A percentile compares a stretch with the other conserved stretches of the same genome.
Evolutionary conservation across 371 early-diverging fungal species (phyloP).

Genomic region (Coemansia sp.): DNA sequence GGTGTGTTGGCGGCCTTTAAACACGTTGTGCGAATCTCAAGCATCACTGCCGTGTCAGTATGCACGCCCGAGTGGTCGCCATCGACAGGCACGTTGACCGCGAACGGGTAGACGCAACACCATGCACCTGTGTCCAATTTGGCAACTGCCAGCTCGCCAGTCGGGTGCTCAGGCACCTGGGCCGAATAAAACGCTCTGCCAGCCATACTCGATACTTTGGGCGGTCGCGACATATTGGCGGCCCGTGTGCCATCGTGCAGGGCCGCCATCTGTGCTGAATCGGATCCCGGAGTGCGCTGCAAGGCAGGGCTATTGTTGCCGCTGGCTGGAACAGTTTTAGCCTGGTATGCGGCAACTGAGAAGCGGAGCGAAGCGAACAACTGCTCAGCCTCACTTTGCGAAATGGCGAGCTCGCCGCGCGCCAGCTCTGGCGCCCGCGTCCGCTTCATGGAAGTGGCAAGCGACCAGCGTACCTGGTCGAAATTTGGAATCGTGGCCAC

Average conservation of each 20-base stretch:
- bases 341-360: constrained; percentile 18
- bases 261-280: neutral
- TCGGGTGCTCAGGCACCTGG: neutral
- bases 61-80: constrained; percentile 2
- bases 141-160: neutral
- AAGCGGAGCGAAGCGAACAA: constrained; percentile 25
- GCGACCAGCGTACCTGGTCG: constrained; percentile 32
- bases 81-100: constrained; percentile 7
- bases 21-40: constrained; percentile 35
- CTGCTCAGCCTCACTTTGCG: constrained; percentile 11
- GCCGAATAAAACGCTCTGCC: constrained; percentile 11
- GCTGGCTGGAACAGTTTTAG: constrained; percentile 10
- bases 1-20: neutral
- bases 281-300: constrained; percentile 4
- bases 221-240: constrained; percentile 1
- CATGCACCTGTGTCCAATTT: constrained; percentile 25
- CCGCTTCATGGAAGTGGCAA: constrained; percentile 31
- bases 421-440: constrained; percentile 13
- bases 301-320: neutral
- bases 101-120: constrained; percentile 38
- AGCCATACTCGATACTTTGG: constrained; percentile 7
- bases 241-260: neutral
- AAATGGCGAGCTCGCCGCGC: constrained; percentile 22
- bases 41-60: constrained; percentile 18
- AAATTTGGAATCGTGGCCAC: constrained; percentile 32